phyloP scores from a whole-genome alignment of 768 basidiomycete species.

The Melanogaster broomeanus region DNA sequence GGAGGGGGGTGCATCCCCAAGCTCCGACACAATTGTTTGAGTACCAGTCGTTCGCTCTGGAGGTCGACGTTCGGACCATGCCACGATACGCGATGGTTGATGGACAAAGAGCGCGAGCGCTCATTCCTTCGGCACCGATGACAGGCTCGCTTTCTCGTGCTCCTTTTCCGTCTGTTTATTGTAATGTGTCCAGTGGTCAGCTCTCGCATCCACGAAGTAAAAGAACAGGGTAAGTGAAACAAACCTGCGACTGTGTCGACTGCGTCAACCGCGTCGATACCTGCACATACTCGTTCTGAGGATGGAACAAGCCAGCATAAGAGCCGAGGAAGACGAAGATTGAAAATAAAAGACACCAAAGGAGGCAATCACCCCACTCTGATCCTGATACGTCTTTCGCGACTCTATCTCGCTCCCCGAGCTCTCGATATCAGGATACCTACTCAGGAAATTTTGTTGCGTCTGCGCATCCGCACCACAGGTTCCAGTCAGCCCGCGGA shows the following conservation, averaged over 20 bases:
- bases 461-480: constrained; percentile 9
- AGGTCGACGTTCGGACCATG: too few species aligned
- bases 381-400: constrained; percentile 16
- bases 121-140: background rate
- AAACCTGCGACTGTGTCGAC: constrained; percentile 22
- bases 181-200: too few species aligned
- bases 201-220: background rate
- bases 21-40: too few species aligned
- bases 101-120: background rate
- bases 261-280: constrained; percentile 14
- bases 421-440: constrained; percentile 4
- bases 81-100: background rate
- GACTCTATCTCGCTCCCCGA: constrained; percentile 10
- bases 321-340: background rate
- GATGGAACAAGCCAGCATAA: too few species aligned
- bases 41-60: too few species aligned
- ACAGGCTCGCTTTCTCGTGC: background rate
- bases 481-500: background rate
- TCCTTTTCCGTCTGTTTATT: background rate
- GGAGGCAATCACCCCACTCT: constrained; percentile 3
- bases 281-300: constrained; percentile 18
- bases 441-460: constrained; percentile 13
- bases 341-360: background rate
- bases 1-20: too few species aligned
- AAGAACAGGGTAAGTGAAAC: background rate